phyloP scores from a whole-genome alignment of 2,329 filamentous ascomycete species.

The Xylaria sp. region DNA sequence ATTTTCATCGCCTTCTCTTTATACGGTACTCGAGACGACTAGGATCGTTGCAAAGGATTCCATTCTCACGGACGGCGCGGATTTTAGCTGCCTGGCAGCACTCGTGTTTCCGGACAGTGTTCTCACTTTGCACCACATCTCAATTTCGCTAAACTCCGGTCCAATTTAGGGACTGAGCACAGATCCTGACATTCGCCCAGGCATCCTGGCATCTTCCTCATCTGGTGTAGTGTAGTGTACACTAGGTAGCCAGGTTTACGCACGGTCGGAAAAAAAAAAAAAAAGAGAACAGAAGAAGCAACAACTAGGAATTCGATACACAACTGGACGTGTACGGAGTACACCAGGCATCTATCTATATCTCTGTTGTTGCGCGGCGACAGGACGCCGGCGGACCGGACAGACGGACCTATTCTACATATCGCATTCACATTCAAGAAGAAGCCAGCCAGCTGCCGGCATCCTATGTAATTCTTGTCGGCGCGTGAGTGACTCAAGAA shows the following conservation, averaged over 20 bases:
- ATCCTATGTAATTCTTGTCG: constrained; percentile 1
- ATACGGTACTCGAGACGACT: constrained; percentile 30
- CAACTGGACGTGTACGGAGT: background rate
- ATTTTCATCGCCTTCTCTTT: constrained; percentile 42
- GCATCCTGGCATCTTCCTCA: constrained; percentile 22
- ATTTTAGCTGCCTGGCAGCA: constrained; percentile 31
- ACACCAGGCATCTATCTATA: background rate
- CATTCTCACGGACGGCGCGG: constrained; percentile 33
- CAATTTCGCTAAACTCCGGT: constrained; percentile 43
- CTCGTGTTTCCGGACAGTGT: constrained; percentile 25
- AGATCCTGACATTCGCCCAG: constrained; percentile 29
- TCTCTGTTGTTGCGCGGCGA: background rate
- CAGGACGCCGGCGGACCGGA: constrained; percentile 1
- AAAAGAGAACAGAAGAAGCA: background rate
- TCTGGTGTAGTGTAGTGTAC: background rate
- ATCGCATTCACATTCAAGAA: constrained; percentile 1
- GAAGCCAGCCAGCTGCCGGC: background rate
- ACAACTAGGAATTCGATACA: background rate
- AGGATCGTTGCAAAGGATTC: constrained; percentile 27
- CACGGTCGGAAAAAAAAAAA: constrained; percentile 14
- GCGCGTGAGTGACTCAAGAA: constrained; percentile 10
- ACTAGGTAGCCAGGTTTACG: background rate
- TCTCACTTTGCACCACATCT: constrained; percentile 29
- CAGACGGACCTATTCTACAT: background rate
- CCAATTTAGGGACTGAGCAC: constrained; percentile 33